These are phyloP conservation scores for Spizellomyces sp. DNA, from an alignment of 192 early-diverging fungal genomes.

Conservation along the genomic window DNA sequence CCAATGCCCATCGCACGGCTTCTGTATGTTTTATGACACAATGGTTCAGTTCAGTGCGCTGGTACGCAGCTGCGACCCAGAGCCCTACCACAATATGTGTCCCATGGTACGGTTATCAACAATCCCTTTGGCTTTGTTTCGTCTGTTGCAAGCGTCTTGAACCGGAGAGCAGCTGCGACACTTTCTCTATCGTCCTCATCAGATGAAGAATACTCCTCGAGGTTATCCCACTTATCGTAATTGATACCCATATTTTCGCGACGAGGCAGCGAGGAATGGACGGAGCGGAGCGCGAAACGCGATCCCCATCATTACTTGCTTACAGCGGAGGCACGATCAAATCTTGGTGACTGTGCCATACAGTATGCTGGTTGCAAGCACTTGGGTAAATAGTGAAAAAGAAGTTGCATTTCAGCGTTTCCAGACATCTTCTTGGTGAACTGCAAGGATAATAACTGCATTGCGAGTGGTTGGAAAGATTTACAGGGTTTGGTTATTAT, in stretches of 20 bases:
- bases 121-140: slow-evolving; percentile 6
- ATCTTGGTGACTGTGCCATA: too few relatives aligned
- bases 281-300: too few relatives aligned
- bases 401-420: too few relatives aligned
- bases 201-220: slow-evolving; percentile 18
- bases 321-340: too few relatives aligned
- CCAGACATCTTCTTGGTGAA: too few relatives aligned
- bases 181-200: slow-evolving; percentile 13
- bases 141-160: slow-evolving; percentile 16
- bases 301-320: too few relatives aligned
- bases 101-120: slow-evolving; percentile 37
- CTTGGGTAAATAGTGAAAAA: too few relatives aligned
- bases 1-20: slow-evolving; percentile 47
- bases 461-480: too few relatives aligned
- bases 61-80: not conserved
- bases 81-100: slow-evolving; percentile 32
- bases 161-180: slow-evolving; percentile 13
- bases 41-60: not conserved
- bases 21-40: slow-evolving; percentile 20
- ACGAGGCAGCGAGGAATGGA: too few relatives aligned
- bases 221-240: slow-evolving; percentile 35
- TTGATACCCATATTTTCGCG: slow-evolving; percentile 18
- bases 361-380: too few relatives aligned
- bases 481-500: too few relatives aligned
- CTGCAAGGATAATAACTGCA: too few relatives aligned